These are phyloP conservation scores for Megacollybia marginata DNA, from an alignment of 768 basidiomycete species.

Conservation along the genomic window DNA sequence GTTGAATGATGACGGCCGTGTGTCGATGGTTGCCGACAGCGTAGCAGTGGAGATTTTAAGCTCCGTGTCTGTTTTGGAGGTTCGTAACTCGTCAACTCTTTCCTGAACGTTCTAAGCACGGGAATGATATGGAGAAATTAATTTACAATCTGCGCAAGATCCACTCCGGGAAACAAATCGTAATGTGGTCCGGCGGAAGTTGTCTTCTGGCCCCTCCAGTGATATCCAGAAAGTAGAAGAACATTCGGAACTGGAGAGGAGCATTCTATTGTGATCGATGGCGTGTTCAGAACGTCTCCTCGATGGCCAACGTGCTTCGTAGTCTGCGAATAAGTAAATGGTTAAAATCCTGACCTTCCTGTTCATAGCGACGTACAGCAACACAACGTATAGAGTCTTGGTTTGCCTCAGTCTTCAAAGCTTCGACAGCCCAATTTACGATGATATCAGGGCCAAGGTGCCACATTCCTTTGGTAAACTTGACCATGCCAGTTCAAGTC, in stretches of 20 bases:
- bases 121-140: background rate
- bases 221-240: conserved; percentile 24
- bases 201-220: conserved; percentile 19
- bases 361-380: conserved; percentile 12
- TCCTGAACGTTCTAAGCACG: background rate
- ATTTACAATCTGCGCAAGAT: conserved; percentile 11
- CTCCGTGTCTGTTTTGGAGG: conserved; percentile 13
- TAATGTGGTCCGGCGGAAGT: conserved; percentile 18
- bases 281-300: conserved; percentile 25
- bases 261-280: conserved; percentile 25
- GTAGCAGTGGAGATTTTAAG: conserved; percentile 16
- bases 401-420: conserved; percentile 16
- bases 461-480: conserved; percentile 27
- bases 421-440: conserved; percentile 25
- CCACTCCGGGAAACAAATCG: conserved; percentile 22
- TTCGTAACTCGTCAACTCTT: conserved; percentile 11
- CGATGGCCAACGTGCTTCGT: conserved; percentile 23
- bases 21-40: conserved; percentile 20
- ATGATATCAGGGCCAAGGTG: conserved; percentile 15
- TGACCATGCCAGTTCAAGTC: conserved; percentile 20
- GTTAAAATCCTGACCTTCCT: no score
- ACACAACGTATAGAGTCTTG: conserved; percentile 20
- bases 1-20: conserved; percentile 18
- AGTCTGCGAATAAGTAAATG: conserved; percentile 7
- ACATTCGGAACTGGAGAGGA: conserved; percentile 21